Conservation (phyloP, 805 yeast genomes). For the Alloascoidea africana region DNA sequence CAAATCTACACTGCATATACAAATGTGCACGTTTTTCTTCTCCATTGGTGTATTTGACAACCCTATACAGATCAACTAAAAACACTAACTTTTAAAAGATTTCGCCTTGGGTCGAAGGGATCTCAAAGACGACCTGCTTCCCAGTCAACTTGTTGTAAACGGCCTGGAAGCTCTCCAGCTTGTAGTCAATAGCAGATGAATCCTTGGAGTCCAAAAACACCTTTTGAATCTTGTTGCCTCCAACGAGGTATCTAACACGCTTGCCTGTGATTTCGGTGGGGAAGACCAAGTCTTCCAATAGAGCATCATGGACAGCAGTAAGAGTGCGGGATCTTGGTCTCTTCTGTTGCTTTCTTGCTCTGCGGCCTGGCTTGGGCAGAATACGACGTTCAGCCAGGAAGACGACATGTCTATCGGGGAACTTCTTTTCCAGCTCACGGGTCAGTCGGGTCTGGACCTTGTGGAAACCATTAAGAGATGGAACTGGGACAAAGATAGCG, state of each 20-base stretch:
- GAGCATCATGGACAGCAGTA: constrained; percentile 96
- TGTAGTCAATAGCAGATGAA: constrained; percentile 92
- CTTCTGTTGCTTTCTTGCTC: constrained; percentile 88
- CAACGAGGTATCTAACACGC: constrained; percentile 98
- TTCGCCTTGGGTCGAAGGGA: constrained; percentile 32
- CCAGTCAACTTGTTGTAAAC: constrained; percentile 98
- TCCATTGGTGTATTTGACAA: too few species aligned
- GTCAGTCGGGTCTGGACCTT: constrained; percentile 85
- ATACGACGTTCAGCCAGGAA: constrained; percentile 99
- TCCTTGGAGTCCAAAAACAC: constrained; percentile 97
- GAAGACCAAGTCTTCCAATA: constrained; percentile 98
- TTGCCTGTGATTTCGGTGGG: constrained; percentile 99
- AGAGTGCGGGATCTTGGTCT: constrained; percentile 99
- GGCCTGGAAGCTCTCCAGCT: constrained; percentile 98
- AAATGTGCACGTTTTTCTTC: too few species aligned
- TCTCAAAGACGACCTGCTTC: constrained; percentile 98
- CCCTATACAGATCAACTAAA: too few species aligned
- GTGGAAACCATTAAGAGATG: constrained; percentile 86
- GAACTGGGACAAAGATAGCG: constrained; percentile 96
- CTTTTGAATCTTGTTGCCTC: constrained; percentile 98
- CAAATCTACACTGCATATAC: too few species aligned
- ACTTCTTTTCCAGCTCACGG: constrained; percentile 99
- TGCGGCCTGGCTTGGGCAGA: constrained; percentile 96
- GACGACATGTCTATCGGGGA: constrained; percentile 99
- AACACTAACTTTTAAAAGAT: constrained; percentile 20